Percentiles rank a stretch among this genome's conserved stretches.
Evolutionary conservation across 805 yeast species (phyloP).

Genomic region (Myxozyma nipponensis): DNA sequence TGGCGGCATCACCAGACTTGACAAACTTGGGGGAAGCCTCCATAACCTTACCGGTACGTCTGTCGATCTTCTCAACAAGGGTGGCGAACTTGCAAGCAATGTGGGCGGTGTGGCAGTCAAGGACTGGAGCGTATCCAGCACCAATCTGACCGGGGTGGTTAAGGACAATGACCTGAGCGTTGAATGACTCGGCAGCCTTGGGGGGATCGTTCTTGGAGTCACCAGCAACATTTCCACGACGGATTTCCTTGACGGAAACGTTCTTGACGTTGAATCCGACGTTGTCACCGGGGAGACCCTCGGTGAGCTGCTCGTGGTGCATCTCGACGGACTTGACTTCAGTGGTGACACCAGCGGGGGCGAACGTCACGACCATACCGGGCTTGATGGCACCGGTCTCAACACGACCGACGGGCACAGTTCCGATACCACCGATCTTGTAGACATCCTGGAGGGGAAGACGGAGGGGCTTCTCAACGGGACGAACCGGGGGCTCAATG

Average conservation of each 20-base stretch:
- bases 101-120: constrained; percentile 92
- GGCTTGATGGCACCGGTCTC: constrained; percentile 90
- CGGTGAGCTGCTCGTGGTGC: constrained; percentile 77
- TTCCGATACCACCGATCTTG: constrained; percentile 90
- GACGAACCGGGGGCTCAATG: constrained; percentile 75
- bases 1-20: constrained; percentile 95
- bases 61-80: constrained; percentile 79
- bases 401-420: constrained; percentile 92
- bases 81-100: constrained; percentile 84
- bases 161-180: constrained; percentile 80
- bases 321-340: constrained; percentile 86
- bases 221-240: constrained; percentile 92
- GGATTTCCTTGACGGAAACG: constrained; percentile 82
- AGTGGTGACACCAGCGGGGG: constrained; percentile 88
- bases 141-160: constrained; percentile 91
- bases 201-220: constrained; percentile 90
- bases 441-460: constrained; percentile 87
- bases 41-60: constrained; percentile 86
- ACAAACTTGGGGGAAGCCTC: constrained; percentile 90
- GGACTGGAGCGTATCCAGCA: constrained; percentile 87
- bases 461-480: constrained; percentile 82
- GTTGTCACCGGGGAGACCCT: constrained; percentile 89
- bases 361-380: constrained; percentile 84
- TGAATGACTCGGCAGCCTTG: constrained; percentile 71
- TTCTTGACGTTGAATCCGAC: constrained; percentile 89